These are phyloP conservation scores for Marvania coccoides DNA, from an alignment of 139 green algal species.

Conservation along the genomic window DNA sequence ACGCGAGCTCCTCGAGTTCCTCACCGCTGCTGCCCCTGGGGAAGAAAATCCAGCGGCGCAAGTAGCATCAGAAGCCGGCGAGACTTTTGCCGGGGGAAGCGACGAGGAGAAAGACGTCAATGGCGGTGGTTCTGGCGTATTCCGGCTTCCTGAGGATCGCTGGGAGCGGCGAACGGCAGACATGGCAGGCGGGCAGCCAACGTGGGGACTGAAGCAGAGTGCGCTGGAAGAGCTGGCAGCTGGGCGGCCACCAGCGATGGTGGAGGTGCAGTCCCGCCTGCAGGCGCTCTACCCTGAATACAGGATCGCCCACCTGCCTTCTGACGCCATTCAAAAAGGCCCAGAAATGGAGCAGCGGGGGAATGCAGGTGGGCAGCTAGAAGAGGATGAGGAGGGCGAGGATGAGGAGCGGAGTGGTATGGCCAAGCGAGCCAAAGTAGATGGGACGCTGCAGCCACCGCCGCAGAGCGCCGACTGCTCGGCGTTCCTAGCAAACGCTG, in stretches of 20 bases:
- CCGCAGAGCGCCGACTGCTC: slow-evolving; percentile 43
- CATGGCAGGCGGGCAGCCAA: slow-evolving; percentile 24
- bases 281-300: slow-evolving; percentile 60
- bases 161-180: slow-evolving; percentile 63
- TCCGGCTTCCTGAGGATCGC: slow-evolving; percentile 20
- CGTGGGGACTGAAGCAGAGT: slow-evolving; percentile 51
- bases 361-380: background rate
- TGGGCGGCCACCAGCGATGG: slow-evolving; percentile 27
- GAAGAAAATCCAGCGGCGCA: background rate
- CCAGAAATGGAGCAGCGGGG: background rate
- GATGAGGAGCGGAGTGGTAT: background rate
- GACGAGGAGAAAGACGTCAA: background rate
- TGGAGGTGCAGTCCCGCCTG: slow-evolving; percentile 67
- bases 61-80: background rate
- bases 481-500: slow-evolving; percentile 76
- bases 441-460: background rate
- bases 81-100: background rate
- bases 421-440: background rate
- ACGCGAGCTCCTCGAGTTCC: slow-evolving; percentile 26
- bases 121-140: background rate
- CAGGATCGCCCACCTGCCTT: slow-evolving; percentile 67
- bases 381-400: background rate
- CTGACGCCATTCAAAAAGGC: slow-evolving; percentile 46
- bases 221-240: slow-evolving; percentile 37
- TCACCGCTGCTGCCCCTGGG: background rate